Percentiles rank a stretch among this genome's conserved stretches.
Evolutionary conservation across 2,329 filamentous ascomycete genomes (phyloP).

Genomic region (Fusarium robinianum): DNA sequence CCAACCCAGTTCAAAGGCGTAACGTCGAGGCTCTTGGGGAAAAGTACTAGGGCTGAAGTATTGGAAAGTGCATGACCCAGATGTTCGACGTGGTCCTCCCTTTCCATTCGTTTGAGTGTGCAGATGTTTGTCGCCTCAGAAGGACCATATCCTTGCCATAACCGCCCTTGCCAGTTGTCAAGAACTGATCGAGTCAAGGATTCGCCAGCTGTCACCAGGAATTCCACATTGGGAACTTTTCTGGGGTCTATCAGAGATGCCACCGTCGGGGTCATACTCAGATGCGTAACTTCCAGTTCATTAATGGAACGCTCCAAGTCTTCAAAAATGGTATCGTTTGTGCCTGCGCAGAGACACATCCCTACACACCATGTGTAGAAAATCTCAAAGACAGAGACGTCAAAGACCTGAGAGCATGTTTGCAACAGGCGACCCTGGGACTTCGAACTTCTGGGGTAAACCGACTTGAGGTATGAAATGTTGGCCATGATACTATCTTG

Average conservation of each 20-base stretch:
- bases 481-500: slow-evolving; percentile 78
- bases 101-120: slow-evolving; percentile 68
- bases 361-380: slow-evolving; percentile 82
- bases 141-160: slow-evolving; percentile 84
- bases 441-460: slow-evolving; percentile 62
- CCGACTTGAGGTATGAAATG: slow-evolving; percentile 64
- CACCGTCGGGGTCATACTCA: slow-evolving; percentile 85
- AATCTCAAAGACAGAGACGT: slow-evolving; percentile 88
- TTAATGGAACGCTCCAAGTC: slow-evolving; percentile 73
- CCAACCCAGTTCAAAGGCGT: slow-evolving; percentile 75
- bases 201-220: slow-evolving; percentile 82
- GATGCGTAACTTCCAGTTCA: slow-evolving; percentile 69
- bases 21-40: slow-evolving; percentile 49
- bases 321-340: slow-evolving; percentile 73
- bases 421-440: slow-evolving; percentile 69
- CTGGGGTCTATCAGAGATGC: slow-evolving; percentile 72
- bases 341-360: slow-evolving; percentile 76
- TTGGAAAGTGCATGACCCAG: slow-evolving; percentile 77
- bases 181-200: slow-evolving; percentile 74
- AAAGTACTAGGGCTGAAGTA: slow-evolving; percentile 72
- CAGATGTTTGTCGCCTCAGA: slow-evolving; percentile 90
- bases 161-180: slow-evolving; percentile 66
- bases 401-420: slow-evolving; percentile 82
- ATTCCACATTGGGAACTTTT: slow-evolving; percentile 71
- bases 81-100: slow-evolving; percentile 67